Percentiles rank a stretch among this genome's conserved stretches.
Conservation (phyloP, 2,329 filamentous ascomycete genomes). For the Lecanicillium sp. region DNA sequence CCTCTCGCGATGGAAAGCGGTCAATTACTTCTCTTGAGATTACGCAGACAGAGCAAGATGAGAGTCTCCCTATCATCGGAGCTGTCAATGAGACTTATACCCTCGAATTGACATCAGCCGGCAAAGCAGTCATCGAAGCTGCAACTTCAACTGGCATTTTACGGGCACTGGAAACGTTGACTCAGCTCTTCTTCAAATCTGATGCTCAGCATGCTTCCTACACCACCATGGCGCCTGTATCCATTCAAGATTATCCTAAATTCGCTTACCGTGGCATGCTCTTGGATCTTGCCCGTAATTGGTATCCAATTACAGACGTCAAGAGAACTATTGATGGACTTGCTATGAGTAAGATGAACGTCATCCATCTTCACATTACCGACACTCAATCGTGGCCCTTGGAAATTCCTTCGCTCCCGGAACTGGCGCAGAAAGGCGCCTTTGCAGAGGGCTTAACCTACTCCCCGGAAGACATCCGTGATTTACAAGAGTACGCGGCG, state of each 20-base stretch:
- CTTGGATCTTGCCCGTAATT: constrained; percentile 69
- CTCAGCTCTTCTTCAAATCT: constrained; percentile 72
- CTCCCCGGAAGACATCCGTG: constrained; percentile 51
- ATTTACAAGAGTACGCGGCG: constrained; percentile 63
- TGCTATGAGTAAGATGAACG: constrained; percentile 75
- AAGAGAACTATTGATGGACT: constrained; percentile 68
- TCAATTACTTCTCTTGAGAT: constrained; percentile 52
- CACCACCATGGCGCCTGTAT: constrained; percentile 61
- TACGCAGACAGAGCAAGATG: constrained; percentile 44
- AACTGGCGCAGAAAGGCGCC: constrained; percentile 61
- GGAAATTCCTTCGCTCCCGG: constrained; percentile 59
- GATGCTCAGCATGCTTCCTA: constrained; percentile 52
- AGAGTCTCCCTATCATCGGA: constrained; percentile 48
- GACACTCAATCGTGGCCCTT: constrained; percentile 83
- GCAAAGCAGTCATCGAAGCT: constrained; percentile 55
- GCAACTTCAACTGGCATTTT: constrained; percentile 61
- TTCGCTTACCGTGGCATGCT: constrained; percentile 74
- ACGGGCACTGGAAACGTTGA: constrained; percentile 66
- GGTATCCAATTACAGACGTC: constrained; percentile 58
- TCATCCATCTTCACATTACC: constrained; percentile 71
- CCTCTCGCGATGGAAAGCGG: constrained; percentile 44
- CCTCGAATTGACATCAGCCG: constrained; percentile 49
- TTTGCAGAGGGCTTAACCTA: constrained; percentile 63
- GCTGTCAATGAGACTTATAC: constrained; percentile 70
- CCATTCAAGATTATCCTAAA: constrained; percentile 63